phyloP scores from a whole-genome alignment of 306 rosid genomes.

The Aeschynomene evenia region DNA sequence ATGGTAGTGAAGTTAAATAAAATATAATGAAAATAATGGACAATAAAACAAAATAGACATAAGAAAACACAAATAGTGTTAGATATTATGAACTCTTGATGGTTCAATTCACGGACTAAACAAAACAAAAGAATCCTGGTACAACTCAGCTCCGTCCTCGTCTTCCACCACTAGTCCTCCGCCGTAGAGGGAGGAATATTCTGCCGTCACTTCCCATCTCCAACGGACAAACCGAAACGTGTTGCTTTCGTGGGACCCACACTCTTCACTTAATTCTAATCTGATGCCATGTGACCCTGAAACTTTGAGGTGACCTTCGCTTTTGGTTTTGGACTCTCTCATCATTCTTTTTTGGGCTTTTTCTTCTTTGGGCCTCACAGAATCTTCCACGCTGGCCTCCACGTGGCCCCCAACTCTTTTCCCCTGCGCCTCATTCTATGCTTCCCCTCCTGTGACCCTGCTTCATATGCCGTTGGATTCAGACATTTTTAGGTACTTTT shows the following conservation, averaged over 20 bases:
- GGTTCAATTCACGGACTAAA: conserved; percentile 44
- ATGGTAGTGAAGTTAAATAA: too few species aligned
- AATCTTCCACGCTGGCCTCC: conserved; percentile 63
- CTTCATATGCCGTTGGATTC: conserved; percentile 27
- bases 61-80: conserved; percentile 9
- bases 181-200: conserved; percentile 40
- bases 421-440: neutral
- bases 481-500: too few species aligned
- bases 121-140: conserved; percentile 15
- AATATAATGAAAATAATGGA: too few species aligned
- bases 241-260: conserved; percentile 27
- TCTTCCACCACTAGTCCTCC: neutral
- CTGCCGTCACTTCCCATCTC: conserved; percentile 35
- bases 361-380: conserved; percentile 26
- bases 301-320: neutral
- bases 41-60: neutral
- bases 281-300: neutral
- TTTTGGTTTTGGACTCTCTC: conserved; percentile 31
- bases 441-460: neutral
- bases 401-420: conserved; percentile 21
- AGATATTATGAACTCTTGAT: conserved; percentile 26
- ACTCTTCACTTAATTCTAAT: neutral
- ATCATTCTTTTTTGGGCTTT: neutral
- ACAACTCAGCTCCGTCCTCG: neutral
- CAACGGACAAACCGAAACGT: conserved; percentile 42